These are phyloP conservation scores for Rhizopus microsporus DNA, from an alignment of 371 early-diverging fungal genomes.

Conservation along the genomic window DNA sequence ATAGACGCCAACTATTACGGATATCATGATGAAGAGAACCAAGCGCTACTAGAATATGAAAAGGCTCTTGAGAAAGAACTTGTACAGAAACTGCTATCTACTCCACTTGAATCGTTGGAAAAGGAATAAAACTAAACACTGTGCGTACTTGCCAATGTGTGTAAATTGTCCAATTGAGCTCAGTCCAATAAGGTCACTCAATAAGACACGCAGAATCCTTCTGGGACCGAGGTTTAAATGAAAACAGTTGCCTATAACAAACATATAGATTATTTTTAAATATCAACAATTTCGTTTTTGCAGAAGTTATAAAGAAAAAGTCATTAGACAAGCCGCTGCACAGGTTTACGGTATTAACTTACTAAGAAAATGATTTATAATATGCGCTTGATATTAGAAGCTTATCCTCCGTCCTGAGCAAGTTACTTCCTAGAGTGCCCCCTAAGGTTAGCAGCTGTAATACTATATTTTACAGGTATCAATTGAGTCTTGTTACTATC, in stretches of 20 bases:
- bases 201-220: constrained; percentile 12
- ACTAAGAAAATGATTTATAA: no score
- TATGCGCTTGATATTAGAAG: no score
- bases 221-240: constrained; percentile 7
- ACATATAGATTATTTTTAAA: background rate
- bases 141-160: no score
- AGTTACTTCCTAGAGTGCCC: no score
- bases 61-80: constrained; percentile 53
- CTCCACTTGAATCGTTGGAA: constrained; percentile 33
- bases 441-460: no score
- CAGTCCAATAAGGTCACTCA: background rate
- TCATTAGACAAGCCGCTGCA: no score
- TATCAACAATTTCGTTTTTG: no score
- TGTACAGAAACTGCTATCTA: constrained; percentile 34
- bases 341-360: no score
- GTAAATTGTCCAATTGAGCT: background rate
- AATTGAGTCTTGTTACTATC: no score
- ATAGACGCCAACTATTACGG: constrained; percentile 96
- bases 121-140: background rate
- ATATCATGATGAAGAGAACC: constrained; percentile 93
- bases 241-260: constrained; percentile 6
- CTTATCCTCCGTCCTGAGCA: no score
- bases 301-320: no score
- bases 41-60: constrained; percentile 79
- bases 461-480: no score